phyloP scores from a whole-genome alignment of 2,329 filamentous ascomycete genomes.

The Camptophora hylomeconis region DNA sequence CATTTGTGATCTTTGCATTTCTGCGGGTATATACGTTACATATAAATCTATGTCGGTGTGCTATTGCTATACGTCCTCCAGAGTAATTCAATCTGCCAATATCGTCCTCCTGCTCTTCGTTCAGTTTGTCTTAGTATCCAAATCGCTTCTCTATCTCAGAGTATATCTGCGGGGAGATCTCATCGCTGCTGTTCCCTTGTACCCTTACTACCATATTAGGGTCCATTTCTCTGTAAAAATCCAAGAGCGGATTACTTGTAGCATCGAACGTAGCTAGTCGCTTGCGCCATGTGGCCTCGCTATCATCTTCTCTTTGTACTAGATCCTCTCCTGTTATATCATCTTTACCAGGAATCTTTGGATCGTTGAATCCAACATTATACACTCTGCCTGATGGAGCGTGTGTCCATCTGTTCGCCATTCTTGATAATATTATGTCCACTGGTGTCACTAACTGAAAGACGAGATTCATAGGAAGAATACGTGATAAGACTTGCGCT shows the following conservation, averaged over 20 bases:
- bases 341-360: conserved; percentile 66
- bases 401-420: conserved; percentile 87
- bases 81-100: too few relatives aligned
- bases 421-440: conserved; percentile 75
- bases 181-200: conserved; percentile 77
- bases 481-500: conserved; percentile 59
- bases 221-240: conserved; percentile 67
- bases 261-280: conserved; percentile 76
- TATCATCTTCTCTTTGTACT: conserved; percentile 73
- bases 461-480: conserved; percentile 91
- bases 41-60: background rate
- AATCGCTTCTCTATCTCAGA: conserved; percentile 72
- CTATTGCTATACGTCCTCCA: too few relatives aligned
- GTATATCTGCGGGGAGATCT: conserved; percentile 85
- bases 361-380: conserved; percentile 85
- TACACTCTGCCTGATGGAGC: conserved; percentile 83
- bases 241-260: conserved; percentile 69
- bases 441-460: conserved; percentile 77
- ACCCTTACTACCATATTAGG: conserved; percentile 71
- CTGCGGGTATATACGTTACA: background rate
- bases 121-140: conserved; percentile 20
- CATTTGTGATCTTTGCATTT: background rate
- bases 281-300: conserved; percentile 69
- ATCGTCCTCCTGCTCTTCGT: too few relatives aligned
- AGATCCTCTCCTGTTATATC: conserved; percentile 83